Conservation (phyloP, 208 protist species). For the Endotrypanum monterogeii region DNA sequence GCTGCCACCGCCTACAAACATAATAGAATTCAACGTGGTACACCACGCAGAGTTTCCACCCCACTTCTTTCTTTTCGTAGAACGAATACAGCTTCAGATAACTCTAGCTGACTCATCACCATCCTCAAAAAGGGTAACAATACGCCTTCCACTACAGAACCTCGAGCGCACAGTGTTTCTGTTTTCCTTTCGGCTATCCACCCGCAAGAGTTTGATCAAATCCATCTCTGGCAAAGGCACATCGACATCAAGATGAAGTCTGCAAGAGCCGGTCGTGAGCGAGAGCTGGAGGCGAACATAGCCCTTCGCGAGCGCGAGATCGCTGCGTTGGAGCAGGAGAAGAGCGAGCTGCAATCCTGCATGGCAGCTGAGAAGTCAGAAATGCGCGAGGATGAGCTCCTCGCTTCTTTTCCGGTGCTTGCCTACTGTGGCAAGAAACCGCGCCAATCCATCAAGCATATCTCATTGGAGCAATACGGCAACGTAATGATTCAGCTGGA, state of each 20-base stretch:
- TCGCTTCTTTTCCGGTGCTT: slow-evolving; percentile 72
- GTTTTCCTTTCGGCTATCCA: not conserved
- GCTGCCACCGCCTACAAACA: too few relatives aligned
- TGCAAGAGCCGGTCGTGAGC: slow-evolving; percentile 52
- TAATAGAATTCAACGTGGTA: too few relatives aligned
- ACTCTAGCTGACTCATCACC: not conserved
- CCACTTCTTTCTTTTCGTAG: too few relatives aligned
- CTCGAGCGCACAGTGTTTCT: not conserved
- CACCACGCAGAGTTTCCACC: not conserved
- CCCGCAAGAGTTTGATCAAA: not conserved
- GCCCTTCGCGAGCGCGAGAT: slow-evolving; percentile 67
- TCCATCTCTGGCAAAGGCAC: not conserved
- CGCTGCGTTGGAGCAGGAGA: slow-evolving; percentile 52
- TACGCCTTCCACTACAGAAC: not conserved
- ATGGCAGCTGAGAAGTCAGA: slow-evolving; percentile 33
- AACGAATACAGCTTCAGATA: not conserved
- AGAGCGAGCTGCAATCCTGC: slow-evolving; percentile 51
- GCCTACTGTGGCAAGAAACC: slow-evolving; percentile 72
- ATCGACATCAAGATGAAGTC: slow-evolving; percentile 39
- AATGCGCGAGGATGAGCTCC: slow-evolving; percentile 43
- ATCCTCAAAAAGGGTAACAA: not conserved
- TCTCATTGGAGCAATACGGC: slow-evolving; percentile 77
- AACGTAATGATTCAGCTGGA: slow-evolving; percentile 72
- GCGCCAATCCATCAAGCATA: slow-evolving; percentile 32
- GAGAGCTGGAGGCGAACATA: slow-evolving; percentile 68